These are phyloP conservation scores for Plasmodium malariae DNA, from an alignment of 169 alveolate genomes.

Conservation along the genomic window DNA sequence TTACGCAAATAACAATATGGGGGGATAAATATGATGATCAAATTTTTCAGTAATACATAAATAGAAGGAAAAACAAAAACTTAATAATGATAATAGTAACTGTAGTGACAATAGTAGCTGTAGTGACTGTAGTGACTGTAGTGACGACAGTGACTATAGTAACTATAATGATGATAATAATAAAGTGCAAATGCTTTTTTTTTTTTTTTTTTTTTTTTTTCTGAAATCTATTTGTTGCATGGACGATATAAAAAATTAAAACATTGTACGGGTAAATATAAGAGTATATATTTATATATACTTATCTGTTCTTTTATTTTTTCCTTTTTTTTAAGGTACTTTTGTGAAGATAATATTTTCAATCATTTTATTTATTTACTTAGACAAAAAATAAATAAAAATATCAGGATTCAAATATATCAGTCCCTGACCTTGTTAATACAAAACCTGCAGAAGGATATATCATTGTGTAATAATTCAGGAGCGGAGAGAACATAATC, in stretches of 20 bases:
- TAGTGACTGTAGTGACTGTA: too few relatives aligned
- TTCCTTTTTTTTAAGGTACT: conserved; percentile 25
- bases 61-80: background rate
- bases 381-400: conserved; percentile 50
- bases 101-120: too few relatives aligned
- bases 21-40: conserved; percentile 73
- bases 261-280: background rate
- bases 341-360: conserved; percentile 66
- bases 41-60: conserved; percentile 47
- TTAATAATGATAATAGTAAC: too few relatives aligned
- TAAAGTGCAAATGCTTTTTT: too few relatives aligned
- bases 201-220: background rate
- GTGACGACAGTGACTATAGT: too few relatives aligned
- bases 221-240: too few relatives aligned
- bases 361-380: conserved; percentile 53
- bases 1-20: conserved; percentile 74
- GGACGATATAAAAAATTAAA: background rate
- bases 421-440: conserved; percentile 53
- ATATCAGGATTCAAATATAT: conserved; percentile 41
- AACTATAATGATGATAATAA: too few relatives aligned
- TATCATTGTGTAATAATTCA: conserved; percentile 38
- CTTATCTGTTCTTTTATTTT: background rate
- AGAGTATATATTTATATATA: background rate
- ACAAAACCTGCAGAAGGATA: conserved; percentile 57
- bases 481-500: background rate